Conservation (phyloP, 2,329 filamentous ascomycete genomes). For the Diaporthe sp. region DNA sequence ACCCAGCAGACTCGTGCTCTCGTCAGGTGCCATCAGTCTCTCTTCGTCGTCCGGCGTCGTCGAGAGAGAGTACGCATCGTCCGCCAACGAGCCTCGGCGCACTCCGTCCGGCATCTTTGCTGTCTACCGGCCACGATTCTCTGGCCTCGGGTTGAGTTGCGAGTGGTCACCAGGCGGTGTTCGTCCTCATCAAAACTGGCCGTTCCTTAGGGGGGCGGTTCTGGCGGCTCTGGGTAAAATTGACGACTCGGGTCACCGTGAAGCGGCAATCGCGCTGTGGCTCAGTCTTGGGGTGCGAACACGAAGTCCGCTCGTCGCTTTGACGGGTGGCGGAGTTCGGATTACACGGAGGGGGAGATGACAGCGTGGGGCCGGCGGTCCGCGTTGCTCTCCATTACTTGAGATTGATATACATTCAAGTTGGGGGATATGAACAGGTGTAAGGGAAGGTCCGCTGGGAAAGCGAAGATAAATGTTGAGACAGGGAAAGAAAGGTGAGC, state of each 20-base stretch:
- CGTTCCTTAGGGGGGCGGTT: background rate
- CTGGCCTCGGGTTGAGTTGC: background rate
- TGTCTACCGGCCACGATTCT: background rate
- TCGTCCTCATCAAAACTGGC: background rate
- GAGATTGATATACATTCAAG: background rate
- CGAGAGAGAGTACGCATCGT: constrained; percentile 34
- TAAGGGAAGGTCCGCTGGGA: background rate
- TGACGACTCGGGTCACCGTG: background rate
- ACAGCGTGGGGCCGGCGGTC: constrained; percentile 7
- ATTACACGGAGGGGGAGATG: constrained; percentile 1
- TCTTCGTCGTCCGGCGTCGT: constrained; percentile 31
- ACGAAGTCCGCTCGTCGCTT: constrained; percentile 15
- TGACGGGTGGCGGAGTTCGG: constrained; percentile 22
- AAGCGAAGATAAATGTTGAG: background rate
- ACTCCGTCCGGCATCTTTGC: constrained; percentile 7
- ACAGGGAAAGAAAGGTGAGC: constrained; percentile 16
- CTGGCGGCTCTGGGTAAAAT: background rate
- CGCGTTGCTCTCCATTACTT: constrained; percentile 24
- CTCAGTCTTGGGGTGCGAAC: background rate
- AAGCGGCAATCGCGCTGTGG: background rate
- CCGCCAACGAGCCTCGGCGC: constrained; percentile 15
- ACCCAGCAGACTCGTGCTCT: constrained; percentile 57
- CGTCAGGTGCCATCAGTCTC: constrained; percentile 42
- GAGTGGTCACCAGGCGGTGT: background rate
- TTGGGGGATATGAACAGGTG: background rate